Conservation (phyloP, 2,329 filamentous ascomycete species). For the Hortaea werneckii region DNA sequence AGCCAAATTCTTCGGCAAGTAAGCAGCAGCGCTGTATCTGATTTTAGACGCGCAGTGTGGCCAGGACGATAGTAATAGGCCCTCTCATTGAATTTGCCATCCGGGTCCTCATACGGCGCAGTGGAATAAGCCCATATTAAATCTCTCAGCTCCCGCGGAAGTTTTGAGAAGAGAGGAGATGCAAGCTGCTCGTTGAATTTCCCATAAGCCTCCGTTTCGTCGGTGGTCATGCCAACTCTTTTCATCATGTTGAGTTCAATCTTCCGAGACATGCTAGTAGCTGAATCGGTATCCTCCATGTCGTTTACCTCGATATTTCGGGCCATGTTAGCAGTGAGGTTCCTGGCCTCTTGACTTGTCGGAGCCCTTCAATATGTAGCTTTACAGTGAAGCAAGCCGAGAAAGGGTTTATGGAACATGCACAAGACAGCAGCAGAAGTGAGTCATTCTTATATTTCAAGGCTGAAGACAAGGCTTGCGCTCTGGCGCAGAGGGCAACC, state of each 20-base stretch:
- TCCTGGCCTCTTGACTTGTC: too few relatives aligned
- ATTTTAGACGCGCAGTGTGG: slow-evolving; percentile 16
- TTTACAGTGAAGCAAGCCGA: too few relatives aligned
- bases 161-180: slow-evolving; percentile 12
- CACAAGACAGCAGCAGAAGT: too few relatives aligned
- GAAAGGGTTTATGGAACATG: too few relatives aligned
- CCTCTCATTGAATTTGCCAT: slow-evolving; percentile 14
- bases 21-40: slow-evolving; percentile 18
- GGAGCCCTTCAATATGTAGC: too few relatives aligned
- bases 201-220: slow-evolving; percentile 1
- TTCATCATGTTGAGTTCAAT: not conserved
- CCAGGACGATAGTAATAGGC: slow-evolving; percentile 26
- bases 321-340: too few relatives aligned
- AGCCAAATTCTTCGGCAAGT: slow-evolving; percentile 29
- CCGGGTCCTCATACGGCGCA: slow-evolving; percentile 19
- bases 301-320: too few relatives aligned
- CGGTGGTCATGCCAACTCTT: not conserved
- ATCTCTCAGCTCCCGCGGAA: slow-evolving; percentile 26
- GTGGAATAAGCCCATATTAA: slow-evolving; percentile 27
- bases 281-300: too few relatives aligned
- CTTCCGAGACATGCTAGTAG: too few relatives aligned
- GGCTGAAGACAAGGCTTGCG: too few relatives aligned
- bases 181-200: slow-evolving; percentile 2
- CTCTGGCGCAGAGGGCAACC: too few relatives aligned
- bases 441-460: too few relatives aligned